Conservation (phyloP, 495 filamentous ascomycete species). For the Podospora anserina region DNA sequence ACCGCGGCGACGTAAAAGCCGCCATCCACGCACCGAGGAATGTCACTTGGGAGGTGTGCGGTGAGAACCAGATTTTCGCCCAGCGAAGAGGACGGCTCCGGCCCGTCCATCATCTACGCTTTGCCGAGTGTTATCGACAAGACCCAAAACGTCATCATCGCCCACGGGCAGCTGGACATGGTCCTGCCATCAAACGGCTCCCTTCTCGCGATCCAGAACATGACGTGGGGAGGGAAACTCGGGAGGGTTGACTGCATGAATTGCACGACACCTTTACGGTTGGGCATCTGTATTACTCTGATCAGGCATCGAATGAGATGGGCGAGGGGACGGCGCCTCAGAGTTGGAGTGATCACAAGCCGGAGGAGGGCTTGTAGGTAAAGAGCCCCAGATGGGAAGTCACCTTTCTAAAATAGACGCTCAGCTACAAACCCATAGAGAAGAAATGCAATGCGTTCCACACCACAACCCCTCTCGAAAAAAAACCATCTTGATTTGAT, state of each 20-base stretch:
- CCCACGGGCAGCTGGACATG: slow-evolving; percentile 59
- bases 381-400: too few relatives aligned
- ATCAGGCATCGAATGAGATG: slow-evolving; percentile 26
- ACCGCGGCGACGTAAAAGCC: slow-evolving; percentile 68
- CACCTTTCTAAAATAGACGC: not conserved
- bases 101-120: slow-evolving; percentile 48
- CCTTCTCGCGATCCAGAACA: slow-evolving; percentile 73
- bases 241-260: slow-evolving; percentile 52
- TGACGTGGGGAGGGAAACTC: slow-evolving; percentile 73
- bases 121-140: slow-evolving; percentile 71
- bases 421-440: not conserved
- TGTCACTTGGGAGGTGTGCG: slow-evolving; percentile 59
- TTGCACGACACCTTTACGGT: slow-evolving; percentile 32
- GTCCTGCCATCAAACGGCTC: slow-evolving; percentile 64
- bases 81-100: slow-evolving; percentile 43
- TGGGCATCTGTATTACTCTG: slow-evolving; percentile 9
- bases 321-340: slow-evolving; percentile 32
- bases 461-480: not conserved
- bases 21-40: slow-evolving; percentile 66
- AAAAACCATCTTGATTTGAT: not conserved
- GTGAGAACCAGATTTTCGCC: slow-evolving; percentile 52
- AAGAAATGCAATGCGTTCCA: not conserved
- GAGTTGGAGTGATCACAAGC: slow-evolving; percentile 26
- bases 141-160: slow-evolving; percentile 66
- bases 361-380: not conserved